Evolutionary conservation across 2,329 filamentous ascomycete species (phyloP), one percentile per base, ranked within the genome.

Genomic region (Colletotrichum falcatum): DNA sequence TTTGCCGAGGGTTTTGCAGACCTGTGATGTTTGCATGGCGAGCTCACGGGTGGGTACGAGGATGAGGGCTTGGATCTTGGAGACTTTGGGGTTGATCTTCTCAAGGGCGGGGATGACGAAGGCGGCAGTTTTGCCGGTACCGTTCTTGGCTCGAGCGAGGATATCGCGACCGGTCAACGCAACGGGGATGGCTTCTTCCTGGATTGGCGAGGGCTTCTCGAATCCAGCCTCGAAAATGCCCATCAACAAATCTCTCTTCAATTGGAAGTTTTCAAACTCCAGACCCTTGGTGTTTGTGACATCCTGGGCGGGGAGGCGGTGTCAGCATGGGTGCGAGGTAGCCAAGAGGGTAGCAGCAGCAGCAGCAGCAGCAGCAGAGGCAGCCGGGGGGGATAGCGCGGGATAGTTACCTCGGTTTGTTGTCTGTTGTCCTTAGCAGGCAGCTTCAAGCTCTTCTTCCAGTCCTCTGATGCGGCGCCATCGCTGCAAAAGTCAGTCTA

Each of bases 161-260:
- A 99, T 95, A 79, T 99, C 96, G 83, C 95, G 90, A 66, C 96
- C 96, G 58, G 95, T 97, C 67, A 99, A 88, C 61, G 96, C 96
- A 74, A 99, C 95, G 58, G 96, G 96, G 78, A 99, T 98, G 65
- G 96, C 94, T 85, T 98, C 96, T 91, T 99, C 96, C 89, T 99
- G 96, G 77, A 99, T 99, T 14, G 96, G 96, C 67, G 96, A 99
- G 20, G 96, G 96, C 84, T 97, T 98, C 82, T 99, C 96, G 82
- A 98, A 99, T 73, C 96, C 96, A 75, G 96, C 96, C 85, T 99
- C 96, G 82, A 98, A 99, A 75, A 99, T 98, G 73, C 96, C 96
- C 95, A 98, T 99, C 84, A 99, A 90, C 72, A 99, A 86, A 80
- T 97, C 94, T 79, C 96, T 89, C 86, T 97, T 97, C 76, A 99